Evolutionary conservation across 139 green algal species (phyloP).

Genomic region (Asterochloris erici): DNA sequence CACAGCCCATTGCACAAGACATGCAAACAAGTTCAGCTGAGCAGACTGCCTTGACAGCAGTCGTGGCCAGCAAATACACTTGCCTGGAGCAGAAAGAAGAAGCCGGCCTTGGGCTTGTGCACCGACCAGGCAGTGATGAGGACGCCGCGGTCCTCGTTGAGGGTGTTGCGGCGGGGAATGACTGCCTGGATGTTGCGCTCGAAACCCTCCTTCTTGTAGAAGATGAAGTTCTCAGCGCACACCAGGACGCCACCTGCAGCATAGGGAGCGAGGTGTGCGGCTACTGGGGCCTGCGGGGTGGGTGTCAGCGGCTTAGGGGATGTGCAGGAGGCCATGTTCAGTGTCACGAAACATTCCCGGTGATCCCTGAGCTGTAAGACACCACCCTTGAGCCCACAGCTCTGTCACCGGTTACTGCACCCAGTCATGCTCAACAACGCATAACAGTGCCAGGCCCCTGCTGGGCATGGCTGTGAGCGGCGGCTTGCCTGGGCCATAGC

Average conservation of each 20-base stretch:
- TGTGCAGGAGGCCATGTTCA: too few species aligned
- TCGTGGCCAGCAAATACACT: background rate
- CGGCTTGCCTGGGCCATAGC: background rate
- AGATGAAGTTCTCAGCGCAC: conserved; percentile 96
- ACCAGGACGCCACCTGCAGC: conserved; percentile 85
- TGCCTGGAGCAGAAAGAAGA: conserved; percentile 94
- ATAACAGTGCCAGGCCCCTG: background rate
- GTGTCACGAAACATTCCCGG: too few species aligned
- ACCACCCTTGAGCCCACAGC: too few species aligned
- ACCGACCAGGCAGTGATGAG: conserved; percentile 82
- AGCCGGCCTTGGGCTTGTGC: conserved; percentile 86
- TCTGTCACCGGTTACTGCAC: too few species aligned
- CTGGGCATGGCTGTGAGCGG: too few species aligned
- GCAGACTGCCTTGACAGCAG: too few species aligned
- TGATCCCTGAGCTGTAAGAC: too few species aligned
- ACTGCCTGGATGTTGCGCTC: conserved; percentile 75
- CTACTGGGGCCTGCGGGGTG: too few species aligned
- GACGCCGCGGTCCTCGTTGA: conserved; percentile 81
- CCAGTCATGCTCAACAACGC: background rate
- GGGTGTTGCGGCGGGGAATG: conserved; percentile 82
- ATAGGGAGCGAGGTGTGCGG: background rate
- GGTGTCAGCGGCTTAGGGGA: too few species aligned
- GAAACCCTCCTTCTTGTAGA: conserved; percentile 82
- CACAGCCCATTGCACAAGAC: background rate
- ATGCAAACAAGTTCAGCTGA: background rate